A percentile compares a stretch with the other conserved stretches of the same genome.
Evolutionary conservation across 2,329 filamentous ascomycete species (phyloP).

Genomic region (Sporothrix protearum): DNA sequence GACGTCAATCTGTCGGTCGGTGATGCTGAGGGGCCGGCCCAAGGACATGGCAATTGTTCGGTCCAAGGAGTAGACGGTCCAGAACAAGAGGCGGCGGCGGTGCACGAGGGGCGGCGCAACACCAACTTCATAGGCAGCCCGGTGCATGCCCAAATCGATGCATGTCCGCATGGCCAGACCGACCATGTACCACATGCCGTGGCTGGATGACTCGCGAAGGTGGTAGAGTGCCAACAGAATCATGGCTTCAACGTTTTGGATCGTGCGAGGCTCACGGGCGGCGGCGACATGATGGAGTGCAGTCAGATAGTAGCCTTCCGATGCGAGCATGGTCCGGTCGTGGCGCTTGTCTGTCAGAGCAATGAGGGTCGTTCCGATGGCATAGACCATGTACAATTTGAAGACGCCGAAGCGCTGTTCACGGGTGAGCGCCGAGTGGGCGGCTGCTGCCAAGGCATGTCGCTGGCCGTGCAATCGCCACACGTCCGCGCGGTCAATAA

Average conservation of each 20-base stretch:
- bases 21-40: constrained; percentile 48
- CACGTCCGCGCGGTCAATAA: constrained; percentile 45
- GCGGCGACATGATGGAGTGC: constrained; percentile 50
- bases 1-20: constrained; percentile 50
- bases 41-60: constrained; percentile 49
- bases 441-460: constrained; percentile 37
- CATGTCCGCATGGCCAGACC: constrained; percentile 52
- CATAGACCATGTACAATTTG: constrained; percentile 51
- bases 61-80: constrained; percentile 51
- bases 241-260: constrained; percentile 54
- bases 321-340: constrained; percentile 27
- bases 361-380: constrained; percentile 45
- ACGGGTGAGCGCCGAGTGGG: constrained; percentile 37
- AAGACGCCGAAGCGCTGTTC: constrained; percentile 45
- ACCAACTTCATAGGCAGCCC: constrained; percentile 9
- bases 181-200: constrained; percentile 53
- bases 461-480: constrained; percentile 44
- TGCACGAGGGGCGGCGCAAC: constrained; percentile 27
- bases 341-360: neutral
- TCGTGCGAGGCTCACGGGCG: constrained; percentile 46
- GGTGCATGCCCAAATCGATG: constrained; percentile 50
- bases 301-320: constrained; percentile 47
- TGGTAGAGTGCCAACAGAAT: constrained; percentile 50
- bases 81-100: constrained; percentile 48
- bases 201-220: constrained; percentile 47